phyloP scores from a whole-genome alignment of 495 filamentous ascomycete species.

The Aspergillus leporis region DNA sequence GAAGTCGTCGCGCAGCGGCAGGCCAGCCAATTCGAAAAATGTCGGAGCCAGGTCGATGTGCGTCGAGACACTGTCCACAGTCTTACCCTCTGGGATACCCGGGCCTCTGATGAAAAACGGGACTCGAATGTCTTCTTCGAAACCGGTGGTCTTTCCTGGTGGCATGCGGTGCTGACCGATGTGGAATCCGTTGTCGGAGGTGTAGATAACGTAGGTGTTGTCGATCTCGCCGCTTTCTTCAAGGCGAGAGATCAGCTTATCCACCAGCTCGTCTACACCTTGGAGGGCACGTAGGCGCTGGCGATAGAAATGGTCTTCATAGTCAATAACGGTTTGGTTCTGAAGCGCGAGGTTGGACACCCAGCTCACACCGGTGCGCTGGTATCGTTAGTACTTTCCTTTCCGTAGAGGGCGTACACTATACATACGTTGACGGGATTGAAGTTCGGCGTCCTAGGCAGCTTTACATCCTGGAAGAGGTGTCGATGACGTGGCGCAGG shows the following conservation, averaged over 20 bases:
- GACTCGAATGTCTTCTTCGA: constrained; percentile 73
- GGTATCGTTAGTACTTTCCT: constrained; percentile 47
- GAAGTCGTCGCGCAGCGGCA: constrained; percentile 52
- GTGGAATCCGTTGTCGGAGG: constrained; percentile 74
- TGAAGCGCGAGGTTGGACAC: constrained; percentile 53
- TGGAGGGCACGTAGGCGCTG: constrained; percentile 63
- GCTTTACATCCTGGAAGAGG: constrained; percentile 38
- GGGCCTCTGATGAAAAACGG: constrained; percentile 64
- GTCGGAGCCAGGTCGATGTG: constrained; percentile 73
- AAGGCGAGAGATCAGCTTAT: constrained; percentile 53
- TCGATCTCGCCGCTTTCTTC: constrained; percentile 55
- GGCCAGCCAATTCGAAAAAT: constrained; percentile 53
- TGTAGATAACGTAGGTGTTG: constrained; percentile 72
- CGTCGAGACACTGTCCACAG: constrained; percentile 59
- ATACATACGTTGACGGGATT: constrained; percentile 49
- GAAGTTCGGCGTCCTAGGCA: constrained; percentile 41
- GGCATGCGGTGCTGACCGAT: constrained; percentile 72
- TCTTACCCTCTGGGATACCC: constrained; percentile 44
- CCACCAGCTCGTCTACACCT: constrained; percentile 70
- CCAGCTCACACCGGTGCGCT: constrained; percentile 67
- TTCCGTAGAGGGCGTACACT: constrained; percentile 41
- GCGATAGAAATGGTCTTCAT: constrained; percentile 69
- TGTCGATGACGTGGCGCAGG: constrained; percentile 41
- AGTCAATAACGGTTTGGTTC: constrained; percentile 55
- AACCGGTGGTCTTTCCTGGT: constrained; percentile 71